A percentile compares a stretch with the other conserved stretches of the same genome.
phyloP scores from a whole-genome alignment of 2,329 filamentous ascomycete species.

The Cordyceps cateniannulata region DNA sequence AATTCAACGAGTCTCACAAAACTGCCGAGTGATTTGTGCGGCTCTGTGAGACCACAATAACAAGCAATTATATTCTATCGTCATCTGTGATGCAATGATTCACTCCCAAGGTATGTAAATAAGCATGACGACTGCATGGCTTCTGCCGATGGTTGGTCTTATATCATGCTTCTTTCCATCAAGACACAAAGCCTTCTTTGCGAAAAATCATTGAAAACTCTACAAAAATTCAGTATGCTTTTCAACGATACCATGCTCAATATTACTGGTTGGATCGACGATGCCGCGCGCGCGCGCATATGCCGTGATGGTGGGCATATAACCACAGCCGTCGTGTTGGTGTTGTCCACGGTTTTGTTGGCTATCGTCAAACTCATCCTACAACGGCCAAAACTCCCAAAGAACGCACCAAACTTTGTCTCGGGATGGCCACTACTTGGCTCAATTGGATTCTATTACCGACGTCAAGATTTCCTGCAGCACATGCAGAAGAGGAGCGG shows the following conservation, averaged over 20 bases:
- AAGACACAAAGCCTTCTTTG: too few relatives aligned
- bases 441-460: constrained; percentile 38
- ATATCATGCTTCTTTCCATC: too few relatives aligned
- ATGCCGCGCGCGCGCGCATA: constrained; percentile 68
- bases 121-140: too few relatives aligned
- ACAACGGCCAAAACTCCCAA: constrained; percentile 19
- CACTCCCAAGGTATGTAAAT: too few relatives aligned
- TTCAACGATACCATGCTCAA: neutral
- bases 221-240: neutral
- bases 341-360: constrained; percentile 22
- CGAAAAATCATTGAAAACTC: neutral
- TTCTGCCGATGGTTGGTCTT: too few relatives aligned
- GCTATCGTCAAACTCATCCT: constrained; percentile 20
- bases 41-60: too few relatives aligned
- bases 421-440: constrained; percentile 36
- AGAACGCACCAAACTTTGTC: constrained; percentile 20
- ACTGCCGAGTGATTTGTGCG: too few relatives aligned
- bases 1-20: too few relatives aligned
- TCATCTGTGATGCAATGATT: too few relatives aligned
- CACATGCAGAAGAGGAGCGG: constrained; percentile 23
- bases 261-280: too few relatives aligned
- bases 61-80: too few relatives aligned
- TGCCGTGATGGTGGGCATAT: constrained; percentile 24
- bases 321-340: constrained; percentile 24
- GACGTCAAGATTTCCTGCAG: constrained; percentile 37